These are phyloP conservation scores for Flammula alnicola DNA, from an alignment of 1,284 basidiomycete genomes.

Conservation along the genomic window DNA sequence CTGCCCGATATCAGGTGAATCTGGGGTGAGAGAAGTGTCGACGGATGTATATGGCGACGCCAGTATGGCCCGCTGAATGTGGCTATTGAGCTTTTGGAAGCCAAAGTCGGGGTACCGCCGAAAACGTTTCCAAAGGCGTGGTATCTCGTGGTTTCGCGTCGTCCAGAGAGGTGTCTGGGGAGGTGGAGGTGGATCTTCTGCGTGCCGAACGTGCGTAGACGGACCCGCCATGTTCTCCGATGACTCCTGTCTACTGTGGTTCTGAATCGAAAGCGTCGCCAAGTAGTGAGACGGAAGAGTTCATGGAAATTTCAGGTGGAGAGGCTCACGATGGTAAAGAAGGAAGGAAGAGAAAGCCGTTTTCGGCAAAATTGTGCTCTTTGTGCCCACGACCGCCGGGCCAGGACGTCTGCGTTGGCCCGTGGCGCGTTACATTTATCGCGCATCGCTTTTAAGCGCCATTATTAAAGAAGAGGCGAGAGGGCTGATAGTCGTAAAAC, in stretches of 20 bases:
- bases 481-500: background rate
- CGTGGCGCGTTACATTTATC: background rate
- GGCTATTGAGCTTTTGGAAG: background rate
- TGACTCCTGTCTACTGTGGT: background rate
- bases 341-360: constrained; percentile 12
- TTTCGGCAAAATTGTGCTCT: constrained; percentile 6
- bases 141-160: background rate
- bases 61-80: background rate
- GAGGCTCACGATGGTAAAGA: constrained; percentile 8
- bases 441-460: background rate
- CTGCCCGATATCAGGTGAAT: background rate
- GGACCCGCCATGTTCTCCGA: background rate
- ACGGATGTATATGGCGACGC: background rate
- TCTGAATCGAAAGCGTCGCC: background rate
- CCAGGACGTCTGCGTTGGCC: background rate
- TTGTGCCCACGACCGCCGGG: constrained; percentile 13
- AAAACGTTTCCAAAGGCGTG: background rate
- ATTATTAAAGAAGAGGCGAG: background rate
- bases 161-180: background rate
- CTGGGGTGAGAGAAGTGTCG: background rate
- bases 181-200: background rate
- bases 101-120: background rate
- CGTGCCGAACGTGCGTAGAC: background rate
- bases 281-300: background rate
- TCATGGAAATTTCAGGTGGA: background rate